A percentile compares a stretch with the other conserved stretches of the same genome.
Conservation (phyloP, 352 stramenopile genomes). For the Pythium myriotylum region DNA sequence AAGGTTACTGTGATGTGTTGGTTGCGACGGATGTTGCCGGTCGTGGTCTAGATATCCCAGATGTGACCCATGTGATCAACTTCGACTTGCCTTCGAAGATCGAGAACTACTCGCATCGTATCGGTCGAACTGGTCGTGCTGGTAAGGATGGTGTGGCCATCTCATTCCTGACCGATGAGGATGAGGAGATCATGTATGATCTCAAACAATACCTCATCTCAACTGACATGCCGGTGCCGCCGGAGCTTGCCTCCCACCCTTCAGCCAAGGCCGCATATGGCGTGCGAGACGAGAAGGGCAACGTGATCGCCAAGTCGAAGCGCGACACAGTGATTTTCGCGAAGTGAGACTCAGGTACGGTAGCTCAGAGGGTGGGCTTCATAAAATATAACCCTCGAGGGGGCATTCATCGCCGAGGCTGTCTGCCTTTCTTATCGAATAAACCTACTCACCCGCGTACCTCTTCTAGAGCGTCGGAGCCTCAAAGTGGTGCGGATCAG, state of each 20-base stretch:
- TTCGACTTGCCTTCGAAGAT: constrained; percentile 98
- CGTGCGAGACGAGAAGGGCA: constrained; percentile 83
- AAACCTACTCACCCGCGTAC: not conserved
- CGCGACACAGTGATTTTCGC: constrained; percentile 89
- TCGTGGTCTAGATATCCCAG: constrained; percentile 97
- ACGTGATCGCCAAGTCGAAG: constrained; percentile 86
- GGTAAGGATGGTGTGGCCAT: constrained; percentile 97
- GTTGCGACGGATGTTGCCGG: constrained; percentile 95
- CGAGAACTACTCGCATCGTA: constrained; percentile 98
- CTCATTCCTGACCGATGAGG: constrained; percentile 97
- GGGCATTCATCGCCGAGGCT: too few relatives aligned
- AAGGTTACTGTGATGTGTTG: constrained; percentile 88
- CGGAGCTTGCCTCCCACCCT: constrained; percentile 93
- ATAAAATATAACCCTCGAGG: constrained; percentile 16
- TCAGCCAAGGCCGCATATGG: constrained; percentile 88
- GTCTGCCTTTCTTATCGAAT: too few relatives aligned
- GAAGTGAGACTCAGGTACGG: constrained; percentile 44
- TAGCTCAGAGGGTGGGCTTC: constrained; percentile 6
- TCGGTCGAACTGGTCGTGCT: constrained; percentile 97
- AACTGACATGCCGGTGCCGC: constrained; percentile 94
- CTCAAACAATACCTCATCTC: constrained; percentile 96
- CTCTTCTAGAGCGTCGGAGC: not conserved
- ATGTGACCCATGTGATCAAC: constrained; percentile 99
- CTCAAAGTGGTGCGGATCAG: constrained; percentile 4
- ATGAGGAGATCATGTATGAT: constrained; percentile 97